These are phyloP conservation scores for Lactarius psammicola DNA, from an alignment of 768 basidiomycete species.

Conservation along the genomic window DNA sequence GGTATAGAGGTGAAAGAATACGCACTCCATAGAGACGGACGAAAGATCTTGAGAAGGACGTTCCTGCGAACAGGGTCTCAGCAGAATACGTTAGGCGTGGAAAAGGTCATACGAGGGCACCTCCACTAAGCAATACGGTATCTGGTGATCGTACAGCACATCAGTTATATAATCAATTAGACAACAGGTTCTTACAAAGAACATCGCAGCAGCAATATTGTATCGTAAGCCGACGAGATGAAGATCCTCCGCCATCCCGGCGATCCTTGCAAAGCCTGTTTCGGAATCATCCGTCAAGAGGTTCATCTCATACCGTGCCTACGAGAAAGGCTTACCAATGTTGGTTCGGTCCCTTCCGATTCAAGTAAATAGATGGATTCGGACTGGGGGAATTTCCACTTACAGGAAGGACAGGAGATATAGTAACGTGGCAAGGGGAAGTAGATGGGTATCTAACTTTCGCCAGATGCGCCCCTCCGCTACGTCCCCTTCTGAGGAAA, in stretches of 20 bases:
- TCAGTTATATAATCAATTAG: background rate
- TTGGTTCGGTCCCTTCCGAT: slow-evolving; percentile 28
- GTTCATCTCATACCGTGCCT: background rate
- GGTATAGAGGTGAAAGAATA: slow-evolving; percentile 4
- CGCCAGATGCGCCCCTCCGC: slow-evolving; percentile 22
- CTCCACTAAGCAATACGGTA: slow-evolving; percentile 42
- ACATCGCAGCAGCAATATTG: slow-evolving; percentile 41
- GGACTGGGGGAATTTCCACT: background rate
- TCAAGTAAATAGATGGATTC: background rate
- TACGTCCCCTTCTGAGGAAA: background rate
- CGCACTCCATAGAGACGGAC: slow-evolving; percentile 40
- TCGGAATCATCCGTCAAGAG: background rate
- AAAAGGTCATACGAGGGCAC: slow-evolving; percentile 38
- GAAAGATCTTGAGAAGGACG: slow-evolving; percentile 39
- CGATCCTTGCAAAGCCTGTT: slow-evolving; percentile 35
- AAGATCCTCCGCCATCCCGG: slow-evolving; percentile 44
- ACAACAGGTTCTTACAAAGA: slow-evolving; percentile 35
- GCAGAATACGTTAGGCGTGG: background rate
- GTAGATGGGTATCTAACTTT: slow-evolving; percentile 21
- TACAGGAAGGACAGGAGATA: slow-evolving; percentile 29
- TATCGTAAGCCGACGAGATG: slow-evolving; percentile 38
- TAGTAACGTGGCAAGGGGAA: slow-evolving; percentile 24
- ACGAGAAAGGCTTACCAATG: slow-evolving; percentile 15
- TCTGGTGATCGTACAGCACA: slow-evolving; percentile 26
- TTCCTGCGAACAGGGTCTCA: slow-evolving; percentile 33